Conservation (phyloP, 148 eudicot genomes). For the Vaccinium vitisidaea region DNA sequence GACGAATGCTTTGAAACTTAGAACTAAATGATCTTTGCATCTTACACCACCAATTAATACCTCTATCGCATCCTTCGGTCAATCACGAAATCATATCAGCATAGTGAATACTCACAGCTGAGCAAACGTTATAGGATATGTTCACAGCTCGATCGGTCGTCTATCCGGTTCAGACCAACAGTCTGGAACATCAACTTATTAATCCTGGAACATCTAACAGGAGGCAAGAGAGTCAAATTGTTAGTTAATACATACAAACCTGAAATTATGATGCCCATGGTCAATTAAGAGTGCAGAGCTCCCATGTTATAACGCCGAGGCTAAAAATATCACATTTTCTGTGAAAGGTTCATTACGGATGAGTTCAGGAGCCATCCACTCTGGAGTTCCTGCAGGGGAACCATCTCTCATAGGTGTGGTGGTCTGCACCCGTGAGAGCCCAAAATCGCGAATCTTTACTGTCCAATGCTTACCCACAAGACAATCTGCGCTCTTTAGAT, state of each 20-base stretch:
- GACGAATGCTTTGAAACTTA: not conserved
- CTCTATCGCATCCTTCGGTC: not conserved
- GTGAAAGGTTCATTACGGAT: constrained; percentile 65
- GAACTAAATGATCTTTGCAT: not conserved
- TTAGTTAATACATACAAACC: no score
- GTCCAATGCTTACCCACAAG: constrained; percentile 63
- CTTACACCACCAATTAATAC: not conserved
- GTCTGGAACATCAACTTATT: constrained; percentile 39
- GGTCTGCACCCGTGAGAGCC: constrained; percentile 51
- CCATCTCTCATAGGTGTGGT: constrained; percentile 39
- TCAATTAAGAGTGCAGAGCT: no score
- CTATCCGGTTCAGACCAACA: constrained; percentile 80
- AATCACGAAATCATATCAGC: constrained; percentile 27
- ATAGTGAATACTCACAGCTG: constrained; percentile 50
- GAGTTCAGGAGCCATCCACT: constrained; percentile 85
- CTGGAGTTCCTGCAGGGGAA: constrained; percentile 70
- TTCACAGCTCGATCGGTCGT: constrained; percentile 64
- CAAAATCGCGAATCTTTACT: constrained; percentile 76
- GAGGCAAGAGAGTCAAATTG: no score
- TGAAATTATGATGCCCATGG: no score
- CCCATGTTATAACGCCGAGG: constrained; percentile 46
- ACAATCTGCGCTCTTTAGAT: constrained; percentile 69
- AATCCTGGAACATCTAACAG: not conserved
- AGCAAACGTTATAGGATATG: constrained; percentile 64
- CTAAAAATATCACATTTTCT: constrained; percentile 70